Evolutionary conservation across 2,329 filamentous ascomycete genomes (phyloP), one percentile per base, ranked within the genome.

Genomic region (Phaeophleospora eucalypticola): DNA sequence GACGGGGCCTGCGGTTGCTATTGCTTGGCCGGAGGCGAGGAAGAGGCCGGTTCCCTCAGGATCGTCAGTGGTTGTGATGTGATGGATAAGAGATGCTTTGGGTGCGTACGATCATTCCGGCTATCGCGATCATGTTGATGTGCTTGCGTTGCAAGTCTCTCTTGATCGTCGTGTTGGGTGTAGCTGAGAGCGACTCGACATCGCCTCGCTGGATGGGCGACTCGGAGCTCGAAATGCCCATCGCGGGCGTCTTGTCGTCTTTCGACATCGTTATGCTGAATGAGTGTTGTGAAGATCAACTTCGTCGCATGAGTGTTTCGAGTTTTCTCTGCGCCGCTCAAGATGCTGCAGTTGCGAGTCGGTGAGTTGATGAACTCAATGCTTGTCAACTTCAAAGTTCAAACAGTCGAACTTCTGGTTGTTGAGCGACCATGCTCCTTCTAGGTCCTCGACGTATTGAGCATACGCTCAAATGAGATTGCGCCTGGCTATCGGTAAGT

Each of bases 21-120:
- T 53, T 8, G 58, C 52, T 24, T 48, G 49, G 15, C 58, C 58
- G 7, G 47, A 51, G 9, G 58, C 58, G 12, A 62, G 42, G 42
- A 62, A 59, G n/a, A 62, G 53, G 8, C 60, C 58, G 9, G 58
- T 61, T 4, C 58, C 59, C 43, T 35, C 21, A 35, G 14, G n/a
- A n/a, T n/a, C 29, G 12, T 39, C 32, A 19, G 36, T 19, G 14
- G 32, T 17, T 16, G 8, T 8, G n/a, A 12, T 7, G 4, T n/a
- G 4, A 7, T 34, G 32, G 32, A n/a, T 41, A 4, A 8, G 15
- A 9, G 32, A 9, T 21, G 17, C 2, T 19, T 29, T 16, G 17
- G 16, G 16, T 36, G 18, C 40, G 21, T 36, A 38, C 50, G 41
- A 62, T 62, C 27, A 57, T 51, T n/a, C 59, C 59, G 9, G 52